Evolutionary conservation across 1,284 basidiomycete genomes (phyloP).

Genomic region (Fistulinella staudtii): DNA sequence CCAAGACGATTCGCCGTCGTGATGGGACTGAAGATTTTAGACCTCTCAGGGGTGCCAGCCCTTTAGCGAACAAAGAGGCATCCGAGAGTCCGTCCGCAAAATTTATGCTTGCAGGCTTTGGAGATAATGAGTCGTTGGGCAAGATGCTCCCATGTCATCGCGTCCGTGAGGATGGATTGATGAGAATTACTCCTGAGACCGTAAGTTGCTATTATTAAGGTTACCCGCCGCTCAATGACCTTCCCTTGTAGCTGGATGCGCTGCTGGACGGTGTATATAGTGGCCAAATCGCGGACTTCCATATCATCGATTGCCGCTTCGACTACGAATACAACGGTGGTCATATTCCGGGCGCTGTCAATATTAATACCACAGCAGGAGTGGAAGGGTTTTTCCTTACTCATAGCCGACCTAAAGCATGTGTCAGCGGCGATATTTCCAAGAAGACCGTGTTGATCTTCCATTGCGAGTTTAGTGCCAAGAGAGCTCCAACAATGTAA

Average conservation of each 20-base stretch:
- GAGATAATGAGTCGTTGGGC: slow-evolving; percentile 88
- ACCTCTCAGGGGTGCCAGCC: slow-evolving; percentile 59
- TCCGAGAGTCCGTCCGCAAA: slow-evolving; percentile 56
- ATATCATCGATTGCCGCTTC: slow-evolving; percentile 95
- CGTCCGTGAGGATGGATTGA: slow-evolving; percentile 91
- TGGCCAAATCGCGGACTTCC: slow-evolving; percentile 61
- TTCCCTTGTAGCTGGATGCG: slow-evolving; percentile 55
- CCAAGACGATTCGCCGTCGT: slow-evolving; percentile 67
- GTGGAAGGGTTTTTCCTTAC: slow-evolving; percentile 82
- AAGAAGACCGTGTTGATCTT: slow-evolving; percentile 89
- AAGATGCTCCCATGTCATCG: slow-evolving; percentile 94
- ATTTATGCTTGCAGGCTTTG: slow-evolving; percentile 66
- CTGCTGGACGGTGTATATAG: slow-evolving; percentile 74
- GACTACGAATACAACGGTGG: slow-evolving; percentile 96
- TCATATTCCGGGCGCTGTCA: slow-evolving; percentile 89
- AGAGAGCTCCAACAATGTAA: slow-evolving; percentile 95
- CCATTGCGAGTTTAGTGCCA: slow-evolving; percentile 97
- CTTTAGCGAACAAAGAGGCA: slow-evolving; percentile 42
- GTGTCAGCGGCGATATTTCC: slow-evolving; percentile 72
- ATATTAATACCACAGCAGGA: slow-evolving; percentile 80
- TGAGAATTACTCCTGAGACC: slow-evolving; percentile 82
- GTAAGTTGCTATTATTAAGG: slow-evolving; percentile 42
- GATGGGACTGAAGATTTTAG: slow-evolving; percentile 78
- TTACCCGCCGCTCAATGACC: not conserved
- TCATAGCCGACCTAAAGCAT: slow-evolving; percentile 63